Percentiles rank a stretch among this genome's conserved stretches.
Evolutionary conservation across 2,329 filamentous ascomycete species (phyloP).

Genomic region (Talaromyces sp.): DNA sequence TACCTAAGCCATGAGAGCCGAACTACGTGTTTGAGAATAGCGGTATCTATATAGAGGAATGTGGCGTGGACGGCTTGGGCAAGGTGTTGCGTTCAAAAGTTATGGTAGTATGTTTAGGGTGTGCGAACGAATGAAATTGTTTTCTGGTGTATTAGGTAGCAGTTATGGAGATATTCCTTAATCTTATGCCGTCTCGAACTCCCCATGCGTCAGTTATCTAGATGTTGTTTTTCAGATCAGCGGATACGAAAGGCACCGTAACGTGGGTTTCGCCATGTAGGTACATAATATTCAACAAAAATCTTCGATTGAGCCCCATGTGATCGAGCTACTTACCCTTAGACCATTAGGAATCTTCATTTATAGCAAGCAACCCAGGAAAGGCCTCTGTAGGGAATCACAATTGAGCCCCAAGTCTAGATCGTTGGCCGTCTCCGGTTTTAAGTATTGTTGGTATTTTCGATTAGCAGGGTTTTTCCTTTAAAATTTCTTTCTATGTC

Average conservation of each 20-base stretch:
- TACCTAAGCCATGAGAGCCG: slow-evolving; percentile 69
- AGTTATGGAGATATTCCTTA: background rate
- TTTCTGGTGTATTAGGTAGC: background rate
- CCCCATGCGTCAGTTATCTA: background rate
- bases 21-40: background rate
- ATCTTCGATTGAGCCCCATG: no score
- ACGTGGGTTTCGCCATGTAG: background rate
- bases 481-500: background rate
- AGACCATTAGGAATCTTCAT: background rate
- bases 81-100: slow-evolving; percentile 1
- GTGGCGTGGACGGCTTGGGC: background rate
- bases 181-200: background rate
- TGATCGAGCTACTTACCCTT: background rate
- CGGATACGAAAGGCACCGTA: background rate
- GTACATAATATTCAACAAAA: no score
- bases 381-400: background rate
- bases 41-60: slow-evolving; percentile 4
- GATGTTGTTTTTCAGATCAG: background rate
- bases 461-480: background rate
- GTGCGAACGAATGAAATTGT: background rate
- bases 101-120: background rate
- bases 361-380: background rate
- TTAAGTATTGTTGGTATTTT: background rate
- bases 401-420: background rate
- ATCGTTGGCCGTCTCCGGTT: background rate